Conservation (phyloP, 352 stramenopile species). For the Phytophthora citricola region DNA sequence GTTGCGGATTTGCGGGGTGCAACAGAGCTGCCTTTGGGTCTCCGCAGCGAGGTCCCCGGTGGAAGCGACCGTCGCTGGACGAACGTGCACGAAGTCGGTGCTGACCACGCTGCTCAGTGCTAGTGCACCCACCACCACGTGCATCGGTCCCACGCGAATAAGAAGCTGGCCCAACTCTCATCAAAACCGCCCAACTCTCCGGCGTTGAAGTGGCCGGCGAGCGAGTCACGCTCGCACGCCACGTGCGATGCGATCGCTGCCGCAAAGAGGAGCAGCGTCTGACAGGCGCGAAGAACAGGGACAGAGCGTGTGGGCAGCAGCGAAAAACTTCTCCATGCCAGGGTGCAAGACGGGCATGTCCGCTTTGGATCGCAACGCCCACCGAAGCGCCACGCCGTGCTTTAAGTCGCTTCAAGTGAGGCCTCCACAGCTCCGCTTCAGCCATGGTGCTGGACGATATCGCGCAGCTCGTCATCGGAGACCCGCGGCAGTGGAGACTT, state of each 20-base stretch:
- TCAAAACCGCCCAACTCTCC: slow-evolving; percentile 11
- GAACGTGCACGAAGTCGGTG: slow-evolving; percentile 11
- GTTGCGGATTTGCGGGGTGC: slow-evolving; percentile 29
- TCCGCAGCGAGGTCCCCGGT: not conserved
- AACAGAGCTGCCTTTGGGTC: slow-evolving; percentile 26
- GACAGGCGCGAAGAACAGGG: slow-evolving; percentile 9
- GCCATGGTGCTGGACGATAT: slow-evolving; percentile 21
- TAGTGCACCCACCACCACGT: slow-evolving; percentile 17
- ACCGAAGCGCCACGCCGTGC: slow-evolving; percentile 8
- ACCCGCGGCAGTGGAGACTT: slow-evolving; percentile 24
- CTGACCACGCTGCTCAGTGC: slow-evolving; percentile 3
- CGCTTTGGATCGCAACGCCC: not conserved
- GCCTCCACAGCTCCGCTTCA: not conserved
- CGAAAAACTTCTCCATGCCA: not conserved
- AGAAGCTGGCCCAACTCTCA: slow-evolving; percentile 21
- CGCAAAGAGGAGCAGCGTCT: slow-evolving; percentile 7
- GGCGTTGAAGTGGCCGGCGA: slow-evolving; percentile 17
- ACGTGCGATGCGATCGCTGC: slow-evolving; percentile 18
- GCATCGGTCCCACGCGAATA: slow-evolving; percentile 35
- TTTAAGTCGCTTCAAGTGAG: not conserved
- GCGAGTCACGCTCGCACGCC: slow-evolving; percentile 13
- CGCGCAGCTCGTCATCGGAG: not conserved
- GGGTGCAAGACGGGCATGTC: not conserved
- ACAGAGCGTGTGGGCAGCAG: slow-evolving; percentile 5
- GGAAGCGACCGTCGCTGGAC: not conserved